These are phyloP conservation scores for Trichoderma oligosporum DNA, from an alignment of 2,329 filamentous ascomycete genomes.

Conservation along the genomic window DNA sequence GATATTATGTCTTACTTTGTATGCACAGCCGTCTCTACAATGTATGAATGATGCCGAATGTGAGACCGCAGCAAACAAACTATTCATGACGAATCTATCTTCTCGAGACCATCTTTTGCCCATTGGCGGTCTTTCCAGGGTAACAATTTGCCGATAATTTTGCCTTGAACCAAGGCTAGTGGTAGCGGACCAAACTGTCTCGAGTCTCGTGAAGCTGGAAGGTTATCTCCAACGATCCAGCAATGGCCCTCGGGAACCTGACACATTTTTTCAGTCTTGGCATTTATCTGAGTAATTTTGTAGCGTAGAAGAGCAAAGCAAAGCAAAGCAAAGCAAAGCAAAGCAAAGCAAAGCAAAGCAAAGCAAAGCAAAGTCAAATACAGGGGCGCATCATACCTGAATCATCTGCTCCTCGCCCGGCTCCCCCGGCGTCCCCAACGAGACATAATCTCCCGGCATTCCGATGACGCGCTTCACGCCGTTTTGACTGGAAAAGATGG, in stretches of 20 bases:
- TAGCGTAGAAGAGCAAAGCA: background rate
- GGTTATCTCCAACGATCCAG: conserved; percentile 85
- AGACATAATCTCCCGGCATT: conserved; percentile 72
- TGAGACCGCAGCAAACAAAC: no score
- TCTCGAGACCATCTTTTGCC: conserved; percentile 45
- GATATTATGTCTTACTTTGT: conserved; percentile 12
- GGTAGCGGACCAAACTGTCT: conserved; percentile 83
- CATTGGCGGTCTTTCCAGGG: conserved; percentile 50
- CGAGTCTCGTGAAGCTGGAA: conserved; percentile 80
- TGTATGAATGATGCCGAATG: background rate
- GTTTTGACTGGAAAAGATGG: conserved; percentile 55
- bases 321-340: background rate
- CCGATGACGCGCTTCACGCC: conserved; percentile 78
- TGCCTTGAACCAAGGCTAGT: conserved; percentile 77
- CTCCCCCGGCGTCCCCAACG: conserved; percentile 58
- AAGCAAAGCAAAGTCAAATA: background rate
- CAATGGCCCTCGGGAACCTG: conserved; percentile 92
- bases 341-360: background rate
- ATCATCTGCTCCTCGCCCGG: conserved; percentile 53
- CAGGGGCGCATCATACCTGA: conserved; percentile 49
- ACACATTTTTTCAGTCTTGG: background rate
- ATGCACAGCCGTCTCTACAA: background rate
- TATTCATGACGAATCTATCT: conserved; percentile 21
- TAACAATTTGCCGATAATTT: conserved; percentile 64
- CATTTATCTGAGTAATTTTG: background rate